A percentile compares a stretch with the other conserved stretches of the same genome.
These are phyloP conservation scores for Talaromyces thailandensis DNA, from an alignment of 495 filamentous ascomycete genomes.

Conservation along the genomic window DNA sequence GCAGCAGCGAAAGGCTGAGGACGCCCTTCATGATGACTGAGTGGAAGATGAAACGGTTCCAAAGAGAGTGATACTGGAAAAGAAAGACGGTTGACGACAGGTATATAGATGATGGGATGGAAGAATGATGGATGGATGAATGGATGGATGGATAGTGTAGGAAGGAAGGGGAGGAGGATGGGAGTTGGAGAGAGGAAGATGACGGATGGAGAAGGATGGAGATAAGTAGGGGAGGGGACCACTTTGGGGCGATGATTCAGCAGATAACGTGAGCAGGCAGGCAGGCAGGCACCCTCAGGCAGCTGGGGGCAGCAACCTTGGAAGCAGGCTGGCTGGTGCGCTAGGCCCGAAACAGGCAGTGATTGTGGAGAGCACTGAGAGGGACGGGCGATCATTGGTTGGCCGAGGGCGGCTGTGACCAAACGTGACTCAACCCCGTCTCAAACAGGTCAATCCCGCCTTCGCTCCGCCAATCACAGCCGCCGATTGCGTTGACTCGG, in stretches of 20 bases:
- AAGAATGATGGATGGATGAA: slow-evolving; percentile 27
- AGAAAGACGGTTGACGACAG: slow-evolving; percentile 8
- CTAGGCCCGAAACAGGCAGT: background rate
- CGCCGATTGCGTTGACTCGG: background rate
- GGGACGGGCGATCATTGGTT: background rate
- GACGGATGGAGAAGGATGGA: slow-evolving; percentile 16
- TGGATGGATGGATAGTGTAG: slow-evolving; percentile 28
- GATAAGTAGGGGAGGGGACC: slow-evolving; percentile 7
- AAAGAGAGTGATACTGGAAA: slow-evolving; percentile 8
- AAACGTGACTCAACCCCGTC: background rate
- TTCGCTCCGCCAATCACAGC: background rate
- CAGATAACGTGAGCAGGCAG: slow-evolving; percentile 12
- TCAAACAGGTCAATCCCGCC: background rate
- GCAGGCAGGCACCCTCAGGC: slow-evolving; percentile 10
- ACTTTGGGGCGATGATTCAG: background rate
- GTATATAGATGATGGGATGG: slow-evolving; percentile 16
- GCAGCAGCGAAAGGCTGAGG: slow-evolving; percentile 54
- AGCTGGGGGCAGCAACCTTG: background rate
- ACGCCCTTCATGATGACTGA: slow-evolving; percentile 62
- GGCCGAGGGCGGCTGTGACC: background rate
- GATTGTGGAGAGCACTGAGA: background rate
- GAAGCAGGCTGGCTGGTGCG: background rate
- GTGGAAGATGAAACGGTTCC: slow-evolving; percentile 15
- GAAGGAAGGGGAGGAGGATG: slow-evolving; percentile 29
- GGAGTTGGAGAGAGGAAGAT: slow-evolving; percentile 20